Evolutionary conservation across 257 asterid species (phyloP).

Genomic region (Solanum bukasovii): DNA sequence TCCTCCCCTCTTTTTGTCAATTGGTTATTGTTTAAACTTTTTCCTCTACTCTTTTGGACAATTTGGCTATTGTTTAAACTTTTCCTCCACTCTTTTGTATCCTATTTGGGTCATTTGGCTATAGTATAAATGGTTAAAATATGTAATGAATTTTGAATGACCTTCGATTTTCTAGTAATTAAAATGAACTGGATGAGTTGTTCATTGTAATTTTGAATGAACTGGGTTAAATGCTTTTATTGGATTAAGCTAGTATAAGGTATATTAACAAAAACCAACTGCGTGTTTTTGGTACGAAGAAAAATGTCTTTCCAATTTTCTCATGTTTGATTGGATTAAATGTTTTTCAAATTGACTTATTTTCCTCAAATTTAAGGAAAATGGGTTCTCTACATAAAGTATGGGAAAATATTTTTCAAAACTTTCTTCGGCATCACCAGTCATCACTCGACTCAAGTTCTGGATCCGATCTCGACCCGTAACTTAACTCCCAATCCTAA

Average conservation of each 20-base stretch:
- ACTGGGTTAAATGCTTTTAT: neutral
- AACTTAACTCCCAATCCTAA: neutral
- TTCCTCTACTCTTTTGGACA: neutral
- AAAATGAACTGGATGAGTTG: neutral
- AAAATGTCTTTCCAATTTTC: neutral
- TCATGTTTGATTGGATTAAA: neutral
- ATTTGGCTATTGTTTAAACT: neutral
- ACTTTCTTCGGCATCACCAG: neutral
- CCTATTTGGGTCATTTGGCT: neutral
- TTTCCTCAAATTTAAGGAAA: neutral
- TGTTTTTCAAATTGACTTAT: too few species aligned
- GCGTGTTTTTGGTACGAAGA: neutral
- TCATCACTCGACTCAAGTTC: neutral
- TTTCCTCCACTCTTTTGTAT: neutral
- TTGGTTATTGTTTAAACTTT: neutral
- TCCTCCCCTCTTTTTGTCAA: neutral
- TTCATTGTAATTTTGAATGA: neutral
- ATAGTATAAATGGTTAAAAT: neutral
- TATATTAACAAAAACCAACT: neutral
- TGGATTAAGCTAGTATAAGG: neutral
- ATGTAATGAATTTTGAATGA: neutral
- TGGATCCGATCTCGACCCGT: neutral
- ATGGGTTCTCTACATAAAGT: neutral
- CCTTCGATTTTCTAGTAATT: neutral
- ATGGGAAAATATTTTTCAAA: neutral